Conservation (phyloP, 768 basidiomycete genomes). For the Pisolithus albus region DNA sequence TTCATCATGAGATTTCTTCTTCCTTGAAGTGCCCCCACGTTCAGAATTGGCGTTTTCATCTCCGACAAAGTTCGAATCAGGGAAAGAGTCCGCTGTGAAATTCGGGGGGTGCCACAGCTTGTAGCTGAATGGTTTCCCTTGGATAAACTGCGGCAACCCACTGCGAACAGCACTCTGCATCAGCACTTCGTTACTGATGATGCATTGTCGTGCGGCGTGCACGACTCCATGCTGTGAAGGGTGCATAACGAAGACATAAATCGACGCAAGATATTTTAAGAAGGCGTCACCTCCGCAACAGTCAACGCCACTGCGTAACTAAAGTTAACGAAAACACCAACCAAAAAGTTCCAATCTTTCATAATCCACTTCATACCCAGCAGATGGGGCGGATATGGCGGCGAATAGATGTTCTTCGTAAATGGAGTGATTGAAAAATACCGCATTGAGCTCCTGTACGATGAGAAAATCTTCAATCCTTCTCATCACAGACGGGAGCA, state of each 20-base stretch:
- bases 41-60: constrained; percentile 19
- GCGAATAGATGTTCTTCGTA: constrained; percentile 52
- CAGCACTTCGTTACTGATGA: constrained; percentile 71
- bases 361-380: constrained; percentile 67
- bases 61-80: constrained; percentile 17
- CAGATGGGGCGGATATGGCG: constrained; percentile 67
- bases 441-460: constrained; percentile 71
- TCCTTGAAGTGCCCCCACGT: constrained; percentile 15
- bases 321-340: constrained; percentile 25
- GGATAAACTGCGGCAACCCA: constrained; percentile 68
- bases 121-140: constrained; percentile 59
- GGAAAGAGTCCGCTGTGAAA: constrained; percentile 26
- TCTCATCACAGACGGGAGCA: constrained; percentile 68
- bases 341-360: constrained; percentile 82
- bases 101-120: constrained; percentile 61
- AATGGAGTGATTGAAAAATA: constrained; percentile 56
- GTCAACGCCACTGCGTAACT: constrained; percentile 19
- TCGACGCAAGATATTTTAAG: constrained; percentile 70
- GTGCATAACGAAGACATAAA: constrained; percentile 66
- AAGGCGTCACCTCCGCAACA: constrained; percentile 60
- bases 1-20: constrained; percentile 38
- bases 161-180: constrained; percentile 46
- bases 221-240: constrained; percentile 57
- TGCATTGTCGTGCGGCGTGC: constrained; percentile 56
- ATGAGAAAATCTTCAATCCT: constrained; percentile 70